These are phyloP conservation scores for Psidium friedrichsthalianum DNA, from an alignment of 345 rosid genomes.

Conservation along the genomic window DNA sequence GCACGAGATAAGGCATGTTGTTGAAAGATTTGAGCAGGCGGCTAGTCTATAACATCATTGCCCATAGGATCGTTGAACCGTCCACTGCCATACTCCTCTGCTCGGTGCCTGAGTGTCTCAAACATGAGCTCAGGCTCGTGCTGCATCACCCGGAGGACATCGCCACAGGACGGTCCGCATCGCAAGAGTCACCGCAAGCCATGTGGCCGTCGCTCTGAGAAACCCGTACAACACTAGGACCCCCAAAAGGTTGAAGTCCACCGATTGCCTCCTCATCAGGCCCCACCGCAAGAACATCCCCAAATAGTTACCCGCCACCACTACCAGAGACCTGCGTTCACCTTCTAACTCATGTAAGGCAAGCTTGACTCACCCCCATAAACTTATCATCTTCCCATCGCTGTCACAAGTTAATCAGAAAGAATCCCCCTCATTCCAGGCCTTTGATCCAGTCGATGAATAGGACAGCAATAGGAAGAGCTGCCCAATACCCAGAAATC, in stretches of 20 bases:
- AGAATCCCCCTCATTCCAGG: conserved; percentile 62
- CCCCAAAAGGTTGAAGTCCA: conserved; percentile 87
- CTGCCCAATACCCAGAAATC: conserved; percentile 94
- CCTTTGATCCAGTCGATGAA: conserved; percentile 67
- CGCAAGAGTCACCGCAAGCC: conserved; percentile 82
- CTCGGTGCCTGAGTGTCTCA: conserved; percentile 83
- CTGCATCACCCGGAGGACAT: conserved; percentile 90
- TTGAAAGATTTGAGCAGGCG: conserved; percentile 60
- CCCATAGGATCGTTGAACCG: conserved; percentile 17
- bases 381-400: conserved; percentile 81
- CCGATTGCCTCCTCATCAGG: conserved; percentile 99
- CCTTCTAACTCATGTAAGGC: conserved; percentile 84
- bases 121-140: conserved; percentile 98
- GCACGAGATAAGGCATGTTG: conserved; percentile 80
- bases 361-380: conserved; percentile 76
- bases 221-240: conserved; percentile 83
- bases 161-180: conserved; percentile 76
- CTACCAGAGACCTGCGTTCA: conserved; percentile 12
- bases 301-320: conserved; percentile 55
- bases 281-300: conserved; percentile 99
- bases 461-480: conserved; percentile 80
- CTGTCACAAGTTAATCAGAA: conserved; percentile 92
- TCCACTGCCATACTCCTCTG: conserved; percentile 41
- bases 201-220: conserved; percentile 90
- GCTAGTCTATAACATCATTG: conserved; percentile 29